Conservation (phyloP, 169 alveolate genomes). For the Plasmodium vinckei region DNA sequence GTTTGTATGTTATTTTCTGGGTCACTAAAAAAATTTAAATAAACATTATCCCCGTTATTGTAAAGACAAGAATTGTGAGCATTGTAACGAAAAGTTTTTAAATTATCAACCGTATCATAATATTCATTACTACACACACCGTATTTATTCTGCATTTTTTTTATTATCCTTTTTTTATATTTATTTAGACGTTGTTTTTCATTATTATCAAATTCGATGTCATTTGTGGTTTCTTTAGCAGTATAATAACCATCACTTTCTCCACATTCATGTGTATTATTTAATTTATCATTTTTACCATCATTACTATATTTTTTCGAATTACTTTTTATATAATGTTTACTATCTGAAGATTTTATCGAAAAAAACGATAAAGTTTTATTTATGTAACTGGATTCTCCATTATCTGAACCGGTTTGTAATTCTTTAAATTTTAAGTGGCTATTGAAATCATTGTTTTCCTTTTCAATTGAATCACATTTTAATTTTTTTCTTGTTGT, state of each 20-base stretch:
- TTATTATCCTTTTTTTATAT: conserved; percentile 4
- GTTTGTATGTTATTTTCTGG: conserved; percentile 1
- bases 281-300: conserved; percentile 3
- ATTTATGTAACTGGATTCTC: conserved; percentile 18
- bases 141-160: conserved; percentile 18
- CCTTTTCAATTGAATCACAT: background rate
- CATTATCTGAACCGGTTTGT: background rate
- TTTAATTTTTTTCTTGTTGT: background rate
- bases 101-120: conserved; percentile 44
- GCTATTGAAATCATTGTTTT: background rate
- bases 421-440: background rate
- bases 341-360: conserved; percentile 29
- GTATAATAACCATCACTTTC: conserved; percentile 67
- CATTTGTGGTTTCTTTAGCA: conserved; percentile 11
- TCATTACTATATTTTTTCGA: background rate
- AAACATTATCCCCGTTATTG: conserved; percentile 7
- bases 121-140: conserved; percentile 9
- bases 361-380: conserved; percentile 59
- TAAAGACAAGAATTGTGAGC: background rate
- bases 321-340: conserved; percentile 5
- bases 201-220: conserved; percentile 4
- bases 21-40: conserved; percentile 34
- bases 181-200: background rate
- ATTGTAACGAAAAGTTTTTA: background rate
- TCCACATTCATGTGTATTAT: background rate